These are phyloP conservation scores for Mycena galopus DNA, from an alignment of 768 basidiomycete genomes.

Conservation along the genomic window DNA sequence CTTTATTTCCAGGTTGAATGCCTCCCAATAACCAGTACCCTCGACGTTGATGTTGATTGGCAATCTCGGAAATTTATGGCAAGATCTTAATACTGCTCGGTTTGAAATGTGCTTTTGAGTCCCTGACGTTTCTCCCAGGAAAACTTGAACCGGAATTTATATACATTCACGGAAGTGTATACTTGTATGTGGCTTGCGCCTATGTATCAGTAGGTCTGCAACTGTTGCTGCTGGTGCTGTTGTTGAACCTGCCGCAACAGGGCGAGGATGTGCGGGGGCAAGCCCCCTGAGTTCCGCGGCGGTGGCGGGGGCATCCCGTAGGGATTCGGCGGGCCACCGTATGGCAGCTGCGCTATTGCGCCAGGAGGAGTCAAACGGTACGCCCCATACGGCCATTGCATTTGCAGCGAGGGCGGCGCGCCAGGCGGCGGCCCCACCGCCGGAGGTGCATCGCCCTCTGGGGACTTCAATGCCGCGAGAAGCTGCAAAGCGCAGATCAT, in stretches of 20 bases:
- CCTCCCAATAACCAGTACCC: too few species aligned
- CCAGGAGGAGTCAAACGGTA: constrained; percentile 39
- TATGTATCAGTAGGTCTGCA: too few species aligned
- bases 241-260: constrained; percentile 59
- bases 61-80: too few species aligned
- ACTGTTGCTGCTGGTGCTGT: constrained; percentile 65
- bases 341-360: constrained; percentile 39
- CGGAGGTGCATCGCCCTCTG: constrained; percentile 54
- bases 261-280: constrained; percentile 81
- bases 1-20: too few species aligned
- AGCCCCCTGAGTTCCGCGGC: constrained; percentile 50
- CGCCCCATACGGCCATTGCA: constrained; percentile 47
- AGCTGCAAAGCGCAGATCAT: constrained; percentile 53
- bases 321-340: constrained; percentile 15
- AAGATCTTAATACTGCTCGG: too few species aligned
- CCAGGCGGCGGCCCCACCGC: constrained; percentile 49
- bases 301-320: constrained; percentile 36
- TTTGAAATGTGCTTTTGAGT: too few species aligned
- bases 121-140: too few species aligned
- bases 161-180: too few species aligned
- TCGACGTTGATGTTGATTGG: too few species aligned
- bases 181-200: too few species aligned
- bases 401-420: constrained; percentile 44
- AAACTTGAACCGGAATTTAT: too few species aligned
- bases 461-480: constrained; percentile 84